Conservation (phyloP, 129 eudicot genomes). For the Chrysanthemum makinoi region DNA sequence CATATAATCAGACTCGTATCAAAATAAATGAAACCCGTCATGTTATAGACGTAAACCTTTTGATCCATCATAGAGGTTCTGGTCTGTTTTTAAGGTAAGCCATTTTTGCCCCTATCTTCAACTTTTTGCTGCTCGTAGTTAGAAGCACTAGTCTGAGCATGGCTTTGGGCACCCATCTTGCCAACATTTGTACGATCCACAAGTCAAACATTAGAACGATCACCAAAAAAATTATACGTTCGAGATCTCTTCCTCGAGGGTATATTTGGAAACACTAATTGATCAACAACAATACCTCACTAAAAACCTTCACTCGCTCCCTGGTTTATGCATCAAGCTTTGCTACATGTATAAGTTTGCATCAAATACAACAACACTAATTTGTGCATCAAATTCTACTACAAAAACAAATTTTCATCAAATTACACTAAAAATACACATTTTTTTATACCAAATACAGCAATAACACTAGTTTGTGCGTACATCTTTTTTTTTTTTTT, state of each 20-base stretch:
- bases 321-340: too few species aligned
- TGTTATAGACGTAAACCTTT: not conserved
- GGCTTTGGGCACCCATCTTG: not conserved
- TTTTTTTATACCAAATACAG: too few species aligned
- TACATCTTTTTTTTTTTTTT: too few species aligned
- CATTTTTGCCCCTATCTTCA: not conserved
- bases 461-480: too few species aligned
- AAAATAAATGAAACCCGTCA: too few species aligned
- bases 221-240: slow-evolving; percentile 58
- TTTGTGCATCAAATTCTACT: too few species aligned
- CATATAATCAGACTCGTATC: not conserved
- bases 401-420: too few species aligned
- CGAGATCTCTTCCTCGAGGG: slow-evolving; percentile 85
- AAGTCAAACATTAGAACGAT: slow-evolving; percentile 53
- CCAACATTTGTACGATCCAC: slow-evolving; percentile 44
- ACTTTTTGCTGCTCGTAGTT: not conserved
- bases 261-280: slow-evolving; percentile 79
- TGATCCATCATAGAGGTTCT: not conserved
- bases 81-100: not conserved
- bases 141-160: not conserved
- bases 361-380: too few species aligned
- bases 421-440: too few species aligned
- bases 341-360: too few species aligned
- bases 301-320: slow-evolving; percentile 83
- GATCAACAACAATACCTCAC: slow-evolving; percentile 63